These are phyloP conservation scores for Trichoderma arundinaceum DNA, from an alignment of 2,329 filamentous ascomycete genomes.

Conservation along the genomic window DNA sequence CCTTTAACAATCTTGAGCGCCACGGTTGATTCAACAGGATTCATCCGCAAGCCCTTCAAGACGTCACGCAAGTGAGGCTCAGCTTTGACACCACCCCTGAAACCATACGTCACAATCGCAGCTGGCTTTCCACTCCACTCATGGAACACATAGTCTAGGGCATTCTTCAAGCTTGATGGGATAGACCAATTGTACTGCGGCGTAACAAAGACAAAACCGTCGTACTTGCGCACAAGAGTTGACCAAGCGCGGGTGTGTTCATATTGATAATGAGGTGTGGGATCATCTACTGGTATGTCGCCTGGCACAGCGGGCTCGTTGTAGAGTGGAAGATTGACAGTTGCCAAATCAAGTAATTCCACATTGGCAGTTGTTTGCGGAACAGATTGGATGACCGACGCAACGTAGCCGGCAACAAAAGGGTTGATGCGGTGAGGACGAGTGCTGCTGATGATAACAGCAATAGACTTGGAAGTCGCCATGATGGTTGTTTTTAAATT, in stretches of 20 bases:
- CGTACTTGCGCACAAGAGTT: constrained; percentile 49
- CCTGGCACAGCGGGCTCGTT: constrained; percentile 51
- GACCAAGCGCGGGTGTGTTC: constrained; percentile 55
- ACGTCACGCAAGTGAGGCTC: constrained; percentile 34
- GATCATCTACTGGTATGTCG: constrained; percentile 43
- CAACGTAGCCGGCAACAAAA: constrained; percentile 44
- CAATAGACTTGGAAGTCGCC: constrained; percentile 36
- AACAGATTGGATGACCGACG: constrained; percentile 38
- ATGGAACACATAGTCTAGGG: constrained; percentile 64
- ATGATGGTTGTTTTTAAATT: neutral
- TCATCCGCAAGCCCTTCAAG: constrained; percentile 33
- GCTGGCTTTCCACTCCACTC: constrained; percentile 63
- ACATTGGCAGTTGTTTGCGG: constrained; percentile 31
- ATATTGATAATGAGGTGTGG: constrained; percentile 43
- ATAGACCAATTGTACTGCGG: constrained; percentile 64
- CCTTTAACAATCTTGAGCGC: neutral
- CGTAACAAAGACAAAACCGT: constrained; percentile 57
- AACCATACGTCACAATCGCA: constrained; percentile 61
- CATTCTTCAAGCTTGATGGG: constrained; percentile 63
- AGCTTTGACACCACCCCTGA: constrained; percentile 45
- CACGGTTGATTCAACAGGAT: neutral
- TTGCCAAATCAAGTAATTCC: constrained; percentile 44
- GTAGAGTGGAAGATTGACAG: constrained; percentile 52
- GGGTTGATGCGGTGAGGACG: constrained; percentile 45
- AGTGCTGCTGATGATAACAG: constrained; percentile 47